Conservation (phyloP, 2,329 filamentous ascomycete species). For the Fusarium sp. region DNA sequence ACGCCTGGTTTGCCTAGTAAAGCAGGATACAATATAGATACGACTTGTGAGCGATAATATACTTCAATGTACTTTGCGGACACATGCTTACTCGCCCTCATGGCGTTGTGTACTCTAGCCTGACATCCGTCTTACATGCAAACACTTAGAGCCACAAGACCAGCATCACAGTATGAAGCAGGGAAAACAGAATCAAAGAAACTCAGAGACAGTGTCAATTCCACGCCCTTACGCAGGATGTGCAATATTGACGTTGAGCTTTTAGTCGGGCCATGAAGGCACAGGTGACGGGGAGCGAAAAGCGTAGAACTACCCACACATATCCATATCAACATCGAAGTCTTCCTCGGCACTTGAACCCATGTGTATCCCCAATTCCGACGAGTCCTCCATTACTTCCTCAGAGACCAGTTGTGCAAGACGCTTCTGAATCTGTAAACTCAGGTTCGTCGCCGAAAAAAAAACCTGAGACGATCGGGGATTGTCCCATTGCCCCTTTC, state of each 20-base stretch:
- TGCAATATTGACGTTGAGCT: neutral
- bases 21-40: neutral
- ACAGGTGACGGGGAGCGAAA: neutral
- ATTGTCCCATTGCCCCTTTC: neutral
- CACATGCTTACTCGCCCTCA: neutral
- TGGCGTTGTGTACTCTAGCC: neutral
- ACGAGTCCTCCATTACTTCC: neutral
- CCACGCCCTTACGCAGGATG: too few species aligned
- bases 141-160: neutral
- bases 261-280: neutral
- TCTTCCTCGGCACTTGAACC: neutral
- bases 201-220: neutral
- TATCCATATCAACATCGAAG: neutral
- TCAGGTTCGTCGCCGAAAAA: too few species aligned
- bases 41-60: neutral
- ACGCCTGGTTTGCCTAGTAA: neutral
- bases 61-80: neutral
- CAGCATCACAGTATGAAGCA: neutral
- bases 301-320: neutral
- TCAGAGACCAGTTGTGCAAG: neutral
- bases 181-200: neutral
- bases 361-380: neutral
- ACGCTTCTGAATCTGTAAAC: neutral
- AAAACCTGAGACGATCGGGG: neutral
- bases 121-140: neutral